Evolutionary conservation across 2,329 filamentous ascomycete genomes (phyloP).

Genomic region (Aspergillus persii): DNA sequence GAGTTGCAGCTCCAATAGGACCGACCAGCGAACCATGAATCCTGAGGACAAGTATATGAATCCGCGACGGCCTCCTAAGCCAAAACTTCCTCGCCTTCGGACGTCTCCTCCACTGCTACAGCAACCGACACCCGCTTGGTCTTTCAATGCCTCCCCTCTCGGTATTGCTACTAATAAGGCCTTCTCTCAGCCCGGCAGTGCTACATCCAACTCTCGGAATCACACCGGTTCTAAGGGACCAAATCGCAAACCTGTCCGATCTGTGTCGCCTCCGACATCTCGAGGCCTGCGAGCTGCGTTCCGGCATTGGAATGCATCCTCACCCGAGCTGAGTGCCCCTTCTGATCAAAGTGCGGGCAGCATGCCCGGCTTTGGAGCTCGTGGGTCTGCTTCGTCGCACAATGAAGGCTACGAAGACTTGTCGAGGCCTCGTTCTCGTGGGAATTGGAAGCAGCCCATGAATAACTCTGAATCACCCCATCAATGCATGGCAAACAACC

Average conservation of each 20-base stretch:
- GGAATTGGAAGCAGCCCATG: not conserved
- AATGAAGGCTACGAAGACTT: not conserved
- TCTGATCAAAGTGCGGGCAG: constrained; percentile 6
- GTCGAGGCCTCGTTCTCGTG: not conserved
- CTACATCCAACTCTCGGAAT: constrained; percentile 15
- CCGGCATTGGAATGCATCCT: constrained; percentile 31
- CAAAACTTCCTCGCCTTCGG: constrained; percentile 45
- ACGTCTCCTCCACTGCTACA: constrained; percentile 42
- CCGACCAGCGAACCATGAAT: constrained; percentile 71
- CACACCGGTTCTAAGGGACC: constrained; percentile 18
- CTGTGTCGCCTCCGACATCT: constrained; percentile 37
- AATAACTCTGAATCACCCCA: not conserved
- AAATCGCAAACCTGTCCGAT: constrained; percentile 32
- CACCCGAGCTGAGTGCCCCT: constrained; percentile 15
- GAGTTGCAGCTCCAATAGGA: constrained; percentile 60
- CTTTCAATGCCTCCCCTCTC: constrained; percentile 29
- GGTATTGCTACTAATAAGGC: constrained; percentile 27
- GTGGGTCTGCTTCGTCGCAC: not conserved
- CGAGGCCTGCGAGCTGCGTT: constrained; percentile 39
- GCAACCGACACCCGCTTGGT: constrained; percentile 22
- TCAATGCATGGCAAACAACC: constrained; percentile 6
- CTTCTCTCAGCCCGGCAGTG: constrained; percentile 36
- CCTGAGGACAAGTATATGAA: constrained; percentile 73
- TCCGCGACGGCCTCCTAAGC: constrained; percentile 59
- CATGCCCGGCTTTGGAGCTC: not conserved